Evolutionary conservation across 164 flowering plant genomes (phyloP).

Genomic region (Aristolochia contorta): DNA sequence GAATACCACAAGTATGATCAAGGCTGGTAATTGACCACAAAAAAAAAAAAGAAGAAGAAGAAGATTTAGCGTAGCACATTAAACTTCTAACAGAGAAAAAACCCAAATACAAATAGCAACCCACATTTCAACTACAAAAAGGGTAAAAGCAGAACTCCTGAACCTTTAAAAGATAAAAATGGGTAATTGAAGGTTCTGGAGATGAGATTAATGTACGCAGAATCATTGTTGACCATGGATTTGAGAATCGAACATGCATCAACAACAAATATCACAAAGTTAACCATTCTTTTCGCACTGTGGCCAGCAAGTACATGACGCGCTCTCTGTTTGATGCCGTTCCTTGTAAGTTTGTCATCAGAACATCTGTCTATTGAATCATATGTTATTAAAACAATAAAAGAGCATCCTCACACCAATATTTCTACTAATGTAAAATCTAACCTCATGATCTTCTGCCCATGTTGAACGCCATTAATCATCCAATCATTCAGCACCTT

Average conservation of each 20-base stretch:
- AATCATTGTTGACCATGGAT: conserved; percentile 33
- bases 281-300: conserved; percentile 35
- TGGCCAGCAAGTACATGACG: conserved; percentile 10
- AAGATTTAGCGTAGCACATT: no score
- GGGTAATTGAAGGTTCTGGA: conserved; percentile 38
- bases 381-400: no score
- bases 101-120: no score
- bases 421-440: not conserved
- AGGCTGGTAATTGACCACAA: no score
- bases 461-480: conserved; percentile 60
- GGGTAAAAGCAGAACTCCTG: not conserved
- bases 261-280: conserved; percentile 73
- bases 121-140: no score
- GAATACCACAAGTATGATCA: no score
- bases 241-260: conserved; percentile 54
- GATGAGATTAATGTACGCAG: conserved; percentile 22
- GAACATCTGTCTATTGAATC: not conserved
- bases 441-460: conserved; percentile 50
- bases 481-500: conserved; percentile 51
- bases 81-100: no score
- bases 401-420: not conserved
- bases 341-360: not conserved
- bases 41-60: no score
- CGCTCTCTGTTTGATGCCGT: conserved; percentile 45
- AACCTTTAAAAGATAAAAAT: conserved; percentile 64